Conservation (phyloP, 73 alveolate genomes). For the Uronychia setigera region DNA sequence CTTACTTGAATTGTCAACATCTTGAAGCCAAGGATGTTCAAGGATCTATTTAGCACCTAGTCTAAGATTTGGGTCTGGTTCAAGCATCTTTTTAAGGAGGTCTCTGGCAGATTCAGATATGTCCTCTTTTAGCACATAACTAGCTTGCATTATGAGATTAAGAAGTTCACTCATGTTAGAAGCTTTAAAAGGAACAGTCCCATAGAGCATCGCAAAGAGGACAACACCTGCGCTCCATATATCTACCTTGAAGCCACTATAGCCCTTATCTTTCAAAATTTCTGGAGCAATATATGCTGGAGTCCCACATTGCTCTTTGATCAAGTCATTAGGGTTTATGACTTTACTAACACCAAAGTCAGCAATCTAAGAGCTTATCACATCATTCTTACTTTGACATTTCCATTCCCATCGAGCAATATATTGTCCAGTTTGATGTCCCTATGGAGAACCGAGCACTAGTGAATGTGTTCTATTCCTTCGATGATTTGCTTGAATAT, state of each 20-base stretch:
- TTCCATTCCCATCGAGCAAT: constrained; percentile 69
- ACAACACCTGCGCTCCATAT: constrained; percentile 55
- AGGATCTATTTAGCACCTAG: constrained; percentile 69
- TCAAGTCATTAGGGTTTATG: constrained; percentile 11
- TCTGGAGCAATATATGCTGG: constrained; percentile 74
- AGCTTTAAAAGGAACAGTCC: constrained; percentile 96
- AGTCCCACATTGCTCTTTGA: constrained; percentile 56
- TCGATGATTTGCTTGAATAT: constrained; percentile 77
- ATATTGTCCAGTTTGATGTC: constrained; percentile 88
- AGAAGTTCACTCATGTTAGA: constrained; percentile 90
- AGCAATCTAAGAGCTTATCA: constrained; percentile 38
- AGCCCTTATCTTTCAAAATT: constrained; percentile 31
- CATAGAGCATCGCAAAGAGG: constrained; percentile 86
- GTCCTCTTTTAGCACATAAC: constrained; percentile 71
- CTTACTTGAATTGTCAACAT: constrained; percentile 17
- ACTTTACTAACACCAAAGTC: constrained; percentile 63
- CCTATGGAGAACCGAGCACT: constrained; percentile 57
- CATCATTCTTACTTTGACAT: constrained; percentile 33
- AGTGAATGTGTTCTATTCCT: constrained; percentile 86
- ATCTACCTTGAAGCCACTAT: constrained; percentile 33
- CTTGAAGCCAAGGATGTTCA: constrained; percentile 86
- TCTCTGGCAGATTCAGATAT: constrained; percentile 73
- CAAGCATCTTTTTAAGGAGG: constrained; percentile 68
- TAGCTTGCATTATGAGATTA: constrained; percentile 72
- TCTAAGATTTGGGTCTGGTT: constrained; percentile 78